phyloP scores from a whole-genome alignment of 495 filamentous ascomycete species.

The Paragyromitra xinjiangensis region DNA sequence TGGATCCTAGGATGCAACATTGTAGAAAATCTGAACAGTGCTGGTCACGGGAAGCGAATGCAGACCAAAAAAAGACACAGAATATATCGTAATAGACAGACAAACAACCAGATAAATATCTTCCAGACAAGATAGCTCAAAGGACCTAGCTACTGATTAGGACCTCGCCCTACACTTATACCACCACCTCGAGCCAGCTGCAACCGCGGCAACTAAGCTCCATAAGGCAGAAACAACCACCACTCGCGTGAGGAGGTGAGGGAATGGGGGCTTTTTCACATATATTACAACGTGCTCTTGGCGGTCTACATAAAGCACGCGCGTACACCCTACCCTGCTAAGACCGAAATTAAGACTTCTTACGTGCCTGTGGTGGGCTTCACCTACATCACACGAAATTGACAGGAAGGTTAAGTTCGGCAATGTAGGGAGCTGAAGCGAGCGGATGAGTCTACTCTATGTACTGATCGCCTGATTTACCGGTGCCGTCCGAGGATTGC shows the following conservation, averaged over 20 bases:
- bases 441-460: neutral
- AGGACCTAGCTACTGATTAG: neutral
- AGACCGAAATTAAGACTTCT: neutral
- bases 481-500: neutral
- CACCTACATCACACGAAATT: neutral
- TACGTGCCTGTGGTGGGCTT: neutral
- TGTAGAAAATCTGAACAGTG: neutral
- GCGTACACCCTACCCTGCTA: neutral
- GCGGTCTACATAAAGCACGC: neutral
- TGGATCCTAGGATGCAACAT: neutral
- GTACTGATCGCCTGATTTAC: constrained; percentile 12
- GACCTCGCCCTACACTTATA: neutral
- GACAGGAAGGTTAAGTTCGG: neutral
- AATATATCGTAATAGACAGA: neutral
- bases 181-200: neutral
- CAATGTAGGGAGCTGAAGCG: constrained; percentile 4
- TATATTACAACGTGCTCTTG: neutral
- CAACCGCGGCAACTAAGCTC: neutral
- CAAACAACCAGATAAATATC: neutral
- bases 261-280: neutral
- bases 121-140: neutral
- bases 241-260: neutral
- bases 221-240: neutral
- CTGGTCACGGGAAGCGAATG: neutral
- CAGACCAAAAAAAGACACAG: neutral